Evolutionary conservation across 225 moss, liverwort and hornwort species (phyloP), one percentile per base, ranked within the genome.

Genomic region (Polytrichum formosum): DNA sequence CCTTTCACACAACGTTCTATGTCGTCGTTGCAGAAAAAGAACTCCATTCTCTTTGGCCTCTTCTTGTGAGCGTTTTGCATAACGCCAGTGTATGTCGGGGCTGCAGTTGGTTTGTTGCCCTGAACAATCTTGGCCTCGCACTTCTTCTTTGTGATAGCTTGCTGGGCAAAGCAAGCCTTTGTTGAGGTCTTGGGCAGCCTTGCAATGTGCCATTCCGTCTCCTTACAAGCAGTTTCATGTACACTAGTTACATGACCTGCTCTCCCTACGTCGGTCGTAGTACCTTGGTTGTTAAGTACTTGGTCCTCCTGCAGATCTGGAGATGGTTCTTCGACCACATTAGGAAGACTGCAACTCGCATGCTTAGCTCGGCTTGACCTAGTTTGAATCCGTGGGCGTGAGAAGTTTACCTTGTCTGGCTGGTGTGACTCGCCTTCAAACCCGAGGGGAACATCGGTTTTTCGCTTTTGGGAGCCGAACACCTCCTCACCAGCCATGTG

Each of bases 31-130:
- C 1, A 28, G 28, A 28, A 28, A 4, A 28, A 28, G 28, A 28
- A 28, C 28, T 28, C 2, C 28, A 28, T 28, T 1, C 28, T 2
- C 28, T 28, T 1, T 4, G 4, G 28, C 28, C 4, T 28, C 28
- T 28, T 28, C 28, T 28, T 28, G 28, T 28, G 4, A 23, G 23
- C 23, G 28, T 4, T 28, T 1, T 28, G 2, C 28, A 28, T 28
- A 2, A 28, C 4, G 28, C 28, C 4, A 28, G 28, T 28, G 7
- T 29, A 29, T 2, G 29, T 29, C 2, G 29, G 29, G 0, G 29
- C 29, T 4, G 29, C 29, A 0, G 29, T 29, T 2, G 0, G 0
- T 0, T 29, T 29, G 0, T 4, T 4, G 5, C 4, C 29, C 0
- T 29, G 29, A 0, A 29, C 29, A 29, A 29, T 29, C 29, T 5